Evolutionary conservation across 2,329 filamentous ascomycete species (phyloP).

Genomic region (Cordyceps militaris): DNA sequence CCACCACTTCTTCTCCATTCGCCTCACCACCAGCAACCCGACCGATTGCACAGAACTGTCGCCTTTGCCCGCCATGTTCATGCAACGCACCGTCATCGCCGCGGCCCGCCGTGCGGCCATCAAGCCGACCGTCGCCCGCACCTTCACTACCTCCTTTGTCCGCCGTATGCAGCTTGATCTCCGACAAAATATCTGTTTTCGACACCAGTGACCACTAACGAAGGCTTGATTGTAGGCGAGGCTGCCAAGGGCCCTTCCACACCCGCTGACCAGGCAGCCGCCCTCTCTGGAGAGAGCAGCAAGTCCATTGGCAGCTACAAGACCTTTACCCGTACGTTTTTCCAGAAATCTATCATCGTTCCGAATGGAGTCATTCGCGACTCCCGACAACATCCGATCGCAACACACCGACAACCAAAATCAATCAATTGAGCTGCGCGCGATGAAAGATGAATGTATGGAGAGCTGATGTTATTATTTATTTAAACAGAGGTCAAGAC

Average conservation of each 20-base stretch:
- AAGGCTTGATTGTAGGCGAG: conserved; percentile 26
- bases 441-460: background rate
- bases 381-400: conserved; percentile 7
- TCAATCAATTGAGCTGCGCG: background rate
- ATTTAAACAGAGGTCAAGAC: conserved; percentile 64
- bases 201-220: background rate
- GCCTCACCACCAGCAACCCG: conserved; percentile 18
- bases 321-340: conserved; percentile 39
- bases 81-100: conserved; percentile 55
- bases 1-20: conserved; percentile 19
- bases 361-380: background rate
- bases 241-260: conserved; percentile 28
- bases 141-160: conserved; percentile 52
- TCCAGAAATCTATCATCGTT: background rate
- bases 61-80: conserved; percentile 44
- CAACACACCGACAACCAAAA: background rate
- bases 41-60: conserved; percentile 17
- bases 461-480: conserved; percentile 17
- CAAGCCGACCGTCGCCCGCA: conserved; percentile 48
- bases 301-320: conserved; percentile 42
- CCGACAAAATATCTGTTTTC: conserved; percentile 1
- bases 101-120: conserved; percentile 53
- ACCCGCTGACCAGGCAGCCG: conserved; percentile 32
- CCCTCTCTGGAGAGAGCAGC: conserved; percentile 31
- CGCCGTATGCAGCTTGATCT: conserved; percentile 45